Base-by-base conservation (phyloP, 495 filamentous ascomycete species). In the Margaritispora aquatica region DNA sequence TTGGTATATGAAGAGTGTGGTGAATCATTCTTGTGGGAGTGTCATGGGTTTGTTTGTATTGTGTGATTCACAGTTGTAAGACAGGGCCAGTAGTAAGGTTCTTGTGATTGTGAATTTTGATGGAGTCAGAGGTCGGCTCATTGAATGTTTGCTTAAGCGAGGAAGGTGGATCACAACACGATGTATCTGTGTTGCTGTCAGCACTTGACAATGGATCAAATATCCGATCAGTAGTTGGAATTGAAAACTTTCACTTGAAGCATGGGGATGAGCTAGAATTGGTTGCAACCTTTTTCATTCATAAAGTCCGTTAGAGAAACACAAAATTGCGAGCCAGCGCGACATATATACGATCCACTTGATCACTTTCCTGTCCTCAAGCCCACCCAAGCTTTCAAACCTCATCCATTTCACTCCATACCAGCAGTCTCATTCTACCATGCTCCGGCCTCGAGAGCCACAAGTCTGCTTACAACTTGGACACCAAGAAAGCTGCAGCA, bases 401-500 rank as follows among this genome's bases (percentile, higher is more conserved):
- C 19, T 44, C 7, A 10, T 3, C 4, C 38, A 9, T 44, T 44
- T n/a, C 38, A 10, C 38, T 10, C 17, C 15, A 15, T 17, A 44
- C 3, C 38, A 44, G 38, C 38, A 34, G 13, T n/a, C n/a, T n/a
- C n/a, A n/a, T n/a, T n/a, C n/a, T n/a, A n/a, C n/a, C n/a, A n/a
- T n/a, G n/a, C n/a, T n/a, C n/a, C n/a, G n/a, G n/a, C n/a, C n/a
- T n/a, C n/a, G n/a, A n/a, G n/a, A n/a, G n/a, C n/a, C n/a, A n/a
- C n/a, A n/a, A n/a, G n/a, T n/a, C n/a, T n/a, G n/a, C 38, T 27
- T 29, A 26, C 8, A 58, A n/a, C 47, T 22, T 31, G 3, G 17
- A 11, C 36, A 34, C 57, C 22, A 63, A 36, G 29, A 75, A 75
- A 27, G 53, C 59, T 1, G 71, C 69, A 24, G 71, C 73, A 22